phyloP scores from a whole-genome alignment of 2,329 filamentous ascomycete species.

The Corinectria fuckeliana region DNA sequence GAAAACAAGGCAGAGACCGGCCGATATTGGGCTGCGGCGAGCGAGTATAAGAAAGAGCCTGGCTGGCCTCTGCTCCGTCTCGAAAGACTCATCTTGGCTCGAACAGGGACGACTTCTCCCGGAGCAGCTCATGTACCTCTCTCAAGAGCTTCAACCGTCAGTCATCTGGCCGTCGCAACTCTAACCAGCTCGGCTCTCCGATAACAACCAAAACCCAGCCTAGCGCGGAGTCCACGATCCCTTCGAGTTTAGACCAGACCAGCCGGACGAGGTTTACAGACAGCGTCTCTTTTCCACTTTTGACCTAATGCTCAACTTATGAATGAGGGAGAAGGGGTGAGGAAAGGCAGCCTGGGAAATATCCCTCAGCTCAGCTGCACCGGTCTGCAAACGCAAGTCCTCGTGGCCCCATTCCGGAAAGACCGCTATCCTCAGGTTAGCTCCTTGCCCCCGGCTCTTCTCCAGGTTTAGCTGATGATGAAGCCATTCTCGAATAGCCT shows the following conservation, averaged over 20 bases:
- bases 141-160: constrained; percentile 1
- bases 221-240: background rate
- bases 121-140: background rate
- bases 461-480: background rate
- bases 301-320: background rate
- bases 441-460: background rate
- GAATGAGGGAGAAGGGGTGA: background rate
- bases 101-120: background rate
- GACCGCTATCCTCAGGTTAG: background rate
- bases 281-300: background rate
- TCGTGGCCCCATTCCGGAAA: constrained; percentile 27
- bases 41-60: constrained; percentile 19
- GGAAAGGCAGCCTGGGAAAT: constrained; percentile 4
- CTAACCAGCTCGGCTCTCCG: constrained; percentile 5
- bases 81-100: background rate
- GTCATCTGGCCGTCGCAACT: background rate
- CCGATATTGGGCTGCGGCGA: background rate
- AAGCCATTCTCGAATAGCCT: background rate
- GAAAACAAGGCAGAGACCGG: constrained; percentile 9
- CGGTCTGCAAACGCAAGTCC: constrained; percentile 9
- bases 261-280: background rate
- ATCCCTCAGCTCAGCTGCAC: constrained; percentile 24
- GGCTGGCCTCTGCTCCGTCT: background rate
- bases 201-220: background rate
- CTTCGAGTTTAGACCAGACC: background rate